phyloP scores from a whole-genome alignment of 1,284 basidiomycete species.

The Termitomyces sp. region DNA sequence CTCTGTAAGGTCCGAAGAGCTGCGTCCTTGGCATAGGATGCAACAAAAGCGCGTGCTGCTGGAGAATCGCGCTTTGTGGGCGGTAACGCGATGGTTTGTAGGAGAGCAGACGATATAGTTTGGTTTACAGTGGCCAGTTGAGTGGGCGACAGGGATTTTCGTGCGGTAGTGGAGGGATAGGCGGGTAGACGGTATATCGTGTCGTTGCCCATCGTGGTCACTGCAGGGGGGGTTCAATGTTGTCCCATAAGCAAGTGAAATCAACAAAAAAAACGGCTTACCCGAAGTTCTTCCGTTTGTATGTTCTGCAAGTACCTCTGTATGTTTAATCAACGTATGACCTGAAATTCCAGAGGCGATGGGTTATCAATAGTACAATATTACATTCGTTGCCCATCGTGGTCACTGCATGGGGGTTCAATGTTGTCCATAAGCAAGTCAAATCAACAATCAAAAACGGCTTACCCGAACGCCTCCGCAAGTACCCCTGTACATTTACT shows the following conservation, averaged over 20 bases:
- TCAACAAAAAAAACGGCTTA: constrained; percentile 1
- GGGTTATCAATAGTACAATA: neutral
- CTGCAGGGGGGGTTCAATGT: neutral
- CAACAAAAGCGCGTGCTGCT: constrained; percentile 44
- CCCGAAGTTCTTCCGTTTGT: too few species aligned
- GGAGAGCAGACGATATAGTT: constrained; percentile 43
- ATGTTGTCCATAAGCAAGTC: neutral
- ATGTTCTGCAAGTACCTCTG: too few species aligned
- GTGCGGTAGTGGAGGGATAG: constrained; percentile 49
- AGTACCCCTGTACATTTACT: neutral
- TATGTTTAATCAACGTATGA: neutral
- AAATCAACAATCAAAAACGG: neutral
- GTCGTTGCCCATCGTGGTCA: constrained; percentile 12
- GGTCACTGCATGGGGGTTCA: neutral
- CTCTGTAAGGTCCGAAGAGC: constrained; percentile 46
- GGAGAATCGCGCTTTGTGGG: constrained; percentile 39
- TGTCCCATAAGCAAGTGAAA: neutral
- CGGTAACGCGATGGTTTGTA: constrained; percentile 41
- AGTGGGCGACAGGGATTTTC: constrained; percentile 47
- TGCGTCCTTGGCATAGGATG: constrained; percentile 51
- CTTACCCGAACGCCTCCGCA: too few species aligned
- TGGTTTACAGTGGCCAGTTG: constrained; percentile 45
- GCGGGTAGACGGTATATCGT: constrained; percentile 21
- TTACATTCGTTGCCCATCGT: constrained; percentile 11
- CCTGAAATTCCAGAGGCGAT: neutral